Evolutionary conservation across 768 basidiomycete species (phyloP), one percentile per base, ranked within the genome.

Genomic region (Leucogyrophana mollusca): DNA sequence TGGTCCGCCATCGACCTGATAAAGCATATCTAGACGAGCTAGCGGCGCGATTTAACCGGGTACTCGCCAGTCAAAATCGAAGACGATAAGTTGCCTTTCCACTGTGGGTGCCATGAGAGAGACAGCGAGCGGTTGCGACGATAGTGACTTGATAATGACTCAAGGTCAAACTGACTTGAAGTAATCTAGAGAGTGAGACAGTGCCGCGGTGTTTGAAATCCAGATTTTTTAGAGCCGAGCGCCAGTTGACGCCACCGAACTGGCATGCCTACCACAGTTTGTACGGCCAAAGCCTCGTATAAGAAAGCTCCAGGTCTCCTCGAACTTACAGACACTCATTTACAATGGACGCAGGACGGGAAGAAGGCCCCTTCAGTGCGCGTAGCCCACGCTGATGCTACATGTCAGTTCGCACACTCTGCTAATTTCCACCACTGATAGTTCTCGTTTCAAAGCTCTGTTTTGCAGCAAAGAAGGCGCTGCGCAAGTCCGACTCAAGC

Each of bases 1-100:
- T 98, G 94, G 70, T 99, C 95, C 45, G 85, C 83, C 68, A 90
- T 78, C 27, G 90, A 92, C 89, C 89, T 92, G 55, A 24, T 30
- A 25, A 18, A 9, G 40, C 22, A 30, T 11, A 30, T 14, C 20
- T 25, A 40, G 13, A 32, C 17, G 11, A 16, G 17, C 20, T 27
- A 16, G 9, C 23, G 16, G 21, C 14, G 18, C 23, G 25, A 47
- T 24, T 46, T 51, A 20, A 34, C 23, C 17, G 13, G 27, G 22
- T 35, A 58, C 63, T 53, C 52, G 87, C 95, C 94, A 98, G 77
- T 99, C 95, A 70, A 97, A 99, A 66, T 99, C 95, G 56, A 88
- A 97, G 11, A 97, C 84, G 48, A 97, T 73, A 41, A 97, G 84
- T 59, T 94, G 90, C 51, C 72, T 76, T 30, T 64, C 58, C n/a